Conservation (phyloP, 139 green algal genomes). For the Tetradesmus lagerheimii region DNA sequence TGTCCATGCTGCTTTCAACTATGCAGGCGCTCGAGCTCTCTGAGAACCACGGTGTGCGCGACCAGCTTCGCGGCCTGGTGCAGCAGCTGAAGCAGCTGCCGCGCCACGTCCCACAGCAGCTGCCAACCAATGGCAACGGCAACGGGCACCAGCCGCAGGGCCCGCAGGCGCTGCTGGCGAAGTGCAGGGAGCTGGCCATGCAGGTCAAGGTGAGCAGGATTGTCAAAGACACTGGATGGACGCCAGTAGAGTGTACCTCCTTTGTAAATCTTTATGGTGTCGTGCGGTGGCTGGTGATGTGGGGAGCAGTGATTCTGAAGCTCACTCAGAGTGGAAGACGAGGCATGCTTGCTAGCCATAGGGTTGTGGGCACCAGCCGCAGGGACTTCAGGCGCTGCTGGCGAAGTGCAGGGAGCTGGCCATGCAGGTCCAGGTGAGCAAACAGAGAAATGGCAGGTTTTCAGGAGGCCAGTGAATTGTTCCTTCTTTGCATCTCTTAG, state of each 20-base stretch:
- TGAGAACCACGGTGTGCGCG: constrained; percentile 75
- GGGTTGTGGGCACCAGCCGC: not conserved
- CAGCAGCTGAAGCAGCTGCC: constrained; percentile 55
- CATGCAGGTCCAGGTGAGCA: constrained; percentile 60
- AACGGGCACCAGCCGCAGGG: not conserved
- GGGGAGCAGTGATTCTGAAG: too few species aligned
- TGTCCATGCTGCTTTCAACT: too few species aligned
- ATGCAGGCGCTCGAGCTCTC: constrained; percentile 68
- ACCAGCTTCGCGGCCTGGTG: constrained; percentile 67
- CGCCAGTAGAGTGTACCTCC: too few species aligned
- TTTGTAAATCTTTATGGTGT: too few species aligned
- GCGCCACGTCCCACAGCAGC: not conserved
- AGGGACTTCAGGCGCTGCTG: constrained; percentile 55
- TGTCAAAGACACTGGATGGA: too few species aligned
- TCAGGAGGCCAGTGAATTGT: too few species aligned
- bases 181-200: constrained; percentile 71
- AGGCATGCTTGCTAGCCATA: too few species aligned
- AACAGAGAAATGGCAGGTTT: too few species aligned
- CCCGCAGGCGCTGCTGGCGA: constrained; percentile 56
- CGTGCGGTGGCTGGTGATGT: too few species aligned
- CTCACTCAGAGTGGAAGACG: too few species aligned
- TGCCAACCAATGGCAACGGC: constrained; percentile 43
- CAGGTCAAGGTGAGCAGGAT: constrained; percentile 51
- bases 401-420: constrained; percentile 66
- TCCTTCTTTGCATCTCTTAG: too few species aligned